Conservation (phyloP, 345 rosid genomes). For the Sapria himalayana region DNA sequence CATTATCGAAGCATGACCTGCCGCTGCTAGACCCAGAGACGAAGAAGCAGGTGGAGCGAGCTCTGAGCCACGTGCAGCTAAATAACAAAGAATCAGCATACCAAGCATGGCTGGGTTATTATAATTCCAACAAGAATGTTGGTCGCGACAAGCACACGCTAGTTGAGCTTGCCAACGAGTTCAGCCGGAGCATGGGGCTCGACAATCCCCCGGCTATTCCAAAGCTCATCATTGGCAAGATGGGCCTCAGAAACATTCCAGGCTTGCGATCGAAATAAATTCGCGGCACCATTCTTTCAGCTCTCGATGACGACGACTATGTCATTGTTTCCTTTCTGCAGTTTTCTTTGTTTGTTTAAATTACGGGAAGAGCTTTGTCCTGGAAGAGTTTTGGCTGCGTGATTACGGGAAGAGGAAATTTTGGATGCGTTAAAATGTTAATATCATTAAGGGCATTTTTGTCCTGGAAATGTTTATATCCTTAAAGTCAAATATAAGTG, state of each 20-base stretch:
- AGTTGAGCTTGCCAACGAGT: conserved; percentile 83
- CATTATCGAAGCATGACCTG: conserved; percentile 31
- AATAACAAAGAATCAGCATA: conserved; percentile 73
- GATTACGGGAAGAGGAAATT: no score
- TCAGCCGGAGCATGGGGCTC: conserved; percentile 84
- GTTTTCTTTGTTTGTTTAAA: no score
- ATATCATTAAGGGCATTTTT: no score
- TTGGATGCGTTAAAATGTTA: no score
- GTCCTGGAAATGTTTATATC: no score
- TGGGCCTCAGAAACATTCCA: conserved; percentile 77
- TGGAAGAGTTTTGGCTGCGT: no score
- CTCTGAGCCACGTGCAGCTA: conserved; percentile 55
- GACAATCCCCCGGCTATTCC: conserved; percentile 64
- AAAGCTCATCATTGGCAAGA: conserved; percentile 46
- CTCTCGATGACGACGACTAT: no score
- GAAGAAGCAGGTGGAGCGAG: conserved; percentile 61
- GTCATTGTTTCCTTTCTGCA: no score
- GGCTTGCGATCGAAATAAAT: conserved; percentile 57
- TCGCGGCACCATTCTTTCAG: neutral
- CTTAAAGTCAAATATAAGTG: no score
- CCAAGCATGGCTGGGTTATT: conserved; percentile 93
- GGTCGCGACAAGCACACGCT: conserved; percentile 48
- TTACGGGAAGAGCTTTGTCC: no score
- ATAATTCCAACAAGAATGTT: conserved; percentile 56
- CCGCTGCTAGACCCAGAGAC: conserved; percentile 53